Conservation (phyloP, 805 yeast genomes). For the Yamadazyma philogaea region DNA sequence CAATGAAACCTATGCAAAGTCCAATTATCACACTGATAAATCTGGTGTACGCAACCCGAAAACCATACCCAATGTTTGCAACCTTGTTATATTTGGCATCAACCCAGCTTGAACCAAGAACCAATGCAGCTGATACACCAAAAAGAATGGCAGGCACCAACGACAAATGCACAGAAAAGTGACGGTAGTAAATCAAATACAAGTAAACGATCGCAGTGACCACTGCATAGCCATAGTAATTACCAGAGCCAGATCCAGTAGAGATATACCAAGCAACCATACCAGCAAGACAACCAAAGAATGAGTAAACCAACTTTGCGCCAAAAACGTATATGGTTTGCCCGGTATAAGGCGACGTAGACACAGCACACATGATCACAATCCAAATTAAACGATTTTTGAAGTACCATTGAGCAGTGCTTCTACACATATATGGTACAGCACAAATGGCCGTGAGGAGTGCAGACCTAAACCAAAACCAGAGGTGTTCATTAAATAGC, state of each 20-base stretch:
- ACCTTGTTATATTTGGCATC: conserved; percentile 18
- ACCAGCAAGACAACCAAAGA: conserved; percentile 29
- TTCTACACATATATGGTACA: conserved; percentile 24
- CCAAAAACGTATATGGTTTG: conserved; percentile 26
- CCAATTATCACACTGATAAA: conserved; percentile 30
- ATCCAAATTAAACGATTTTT: conserved; percentile 27
- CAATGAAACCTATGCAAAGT: conserved; percentile 27
- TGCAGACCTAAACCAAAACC: conserved; percentile 31
- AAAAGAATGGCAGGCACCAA: conserved; percentile 26
- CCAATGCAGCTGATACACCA: conserved; percentile 27
- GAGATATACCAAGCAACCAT: conserved; percentile 35
- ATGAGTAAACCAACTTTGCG: conserved; percentile 23
- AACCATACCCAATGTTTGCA: conserved; percentile 28
- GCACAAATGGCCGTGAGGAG: conserved; percentile 21
- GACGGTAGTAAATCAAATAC: conserved; percentile 25
- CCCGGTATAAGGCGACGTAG: conserved; percentile 29
- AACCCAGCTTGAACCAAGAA: conserved; percentile 33
- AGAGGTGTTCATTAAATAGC: conserved; percentile 19
- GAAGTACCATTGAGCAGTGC: conserved; percentile 29
- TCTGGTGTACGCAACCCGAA: conserved; percentile 24
- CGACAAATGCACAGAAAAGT: conserved; percentile 27
- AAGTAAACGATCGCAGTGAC: conserved; percentile 26
- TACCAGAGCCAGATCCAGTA: conserved; percentile 30
- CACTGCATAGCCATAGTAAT: conserved; percentile 29
- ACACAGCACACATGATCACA: conserved; percentile 29